A percentile compares a stretch with the other conserved stretches of the same genome.
Evolutionary conservation across 768 basidiomycete species (phyloP).

Genomic region (Tulasnella sp.): DNA sequence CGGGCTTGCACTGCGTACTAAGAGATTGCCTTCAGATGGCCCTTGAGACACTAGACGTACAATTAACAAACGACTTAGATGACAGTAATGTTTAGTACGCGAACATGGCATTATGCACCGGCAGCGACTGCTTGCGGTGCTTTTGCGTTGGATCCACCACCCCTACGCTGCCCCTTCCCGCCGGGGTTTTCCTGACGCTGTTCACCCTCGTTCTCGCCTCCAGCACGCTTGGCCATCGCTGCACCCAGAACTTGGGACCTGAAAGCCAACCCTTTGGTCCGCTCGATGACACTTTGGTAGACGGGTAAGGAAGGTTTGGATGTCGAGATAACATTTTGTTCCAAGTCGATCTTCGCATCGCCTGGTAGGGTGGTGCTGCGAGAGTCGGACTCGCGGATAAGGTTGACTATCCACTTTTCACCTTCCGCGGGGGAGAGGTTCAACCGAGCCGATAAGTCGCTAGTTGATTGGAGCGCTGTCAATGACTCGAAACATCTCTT

Average conservation of each 20-base stretch:
- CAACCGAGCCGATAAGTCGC: slow-evolving; percentile 83
- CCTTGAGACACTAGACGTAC: too few relatives aligned
- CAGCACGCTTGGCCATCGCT: slow-evolving; percentile 38
- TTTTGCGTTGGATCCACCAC: too few relatives aligned
- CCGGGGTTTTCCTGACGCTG: background rate
- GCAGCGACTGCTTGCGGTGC: too few relatives aligned
- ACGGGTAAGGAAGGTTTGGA: slow-evolving; percentile 78
- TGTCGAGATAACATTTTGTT: slow-evolving; percentile 91
- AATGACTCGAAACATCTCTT: background rate
- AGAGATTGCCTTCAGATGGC: too few relatives aligned
- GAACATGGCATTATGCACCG: too few relatives aligned
- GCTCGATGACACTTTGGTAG: slow-evolving; percentile 91
- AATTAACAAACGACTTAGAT: too few relatives aligned
- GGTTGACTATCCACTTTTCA: slow-evolving; percentile 99
- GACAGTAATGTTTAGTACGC: too few relatives aligned
- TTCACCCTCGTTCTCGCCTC: background rate
- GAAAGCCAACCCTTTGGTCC: slow-evolving; percentile 82
- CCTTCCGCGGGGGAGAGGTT: slow-evolving; percentile 92
- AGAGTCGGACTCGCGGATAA: slow-evolving; percentile 73
- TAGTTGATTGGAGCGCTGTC: slow-evolving; percentile 23
- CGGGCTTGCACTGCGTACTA: too few relatives aligned
- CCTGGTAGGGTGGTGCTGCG: background rate
- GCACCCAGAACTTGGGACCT: slow-evolving; percentile 83
- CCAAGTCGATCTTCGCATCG: slow-evolving; percentile 25
- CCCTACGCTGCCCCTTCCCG: too few relatives aligned